Evolutionary conservation across 768 basidiomycete species (phyloP), one percentile per base, ranked within the genome.

Genomic region (Trametes cingulata): DNA sequence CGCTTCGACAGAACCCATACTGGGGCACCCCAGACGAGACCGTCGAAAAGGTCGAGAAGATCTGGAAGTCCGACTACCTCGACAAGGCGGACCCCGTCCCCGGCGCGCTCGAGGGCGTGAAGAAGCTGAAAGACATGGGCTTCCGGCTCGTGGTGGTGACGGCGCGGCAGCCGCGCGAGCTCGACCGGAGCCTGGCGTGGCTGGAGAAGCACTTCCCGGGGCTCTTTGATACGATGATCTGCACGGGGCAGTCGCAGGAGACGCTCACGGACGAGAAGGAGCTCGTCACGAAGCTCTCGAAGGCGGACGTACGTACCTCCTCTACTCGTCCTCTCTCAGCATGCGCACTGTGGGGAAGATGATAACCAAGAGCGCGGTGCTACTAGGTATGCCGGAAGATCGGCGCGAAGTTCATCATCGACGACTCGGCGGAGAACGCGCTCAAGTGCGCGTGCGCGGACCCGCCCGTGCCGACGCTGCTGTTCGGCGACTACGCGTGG

Each of bases 381-480:
- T 8, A 24, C 14, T 62, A 89, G 85, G 83, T 91, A 46, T 88
- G 90, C 68, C 74, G 81, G 35, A 77, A 82, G 59, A 73, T 92
- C 17, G 79, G 80, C 15, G 87, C 90, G 12, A 77, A 79, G 40
- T 69, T 91, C 39, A 75, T 93, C 52, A 85, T 93, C 58, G 91
- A 93, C 71, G 91, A 93, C 74, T 91, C 90, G 6, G 67, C 86
- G 41, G 91, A 93, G 72, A 92, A 93, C 71, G 88, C 87, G 37
- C 63, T 88, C 25, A 79, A 83, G 57, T 86, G 85, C 62, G 79
- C 77, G 0, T 77, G 72, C 5, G 76, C 80, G 35, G 65, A 70
- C 19, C 75, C 78, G n/a, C 79, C 82, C 1, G 82, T 81, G 14
- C 82, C 79, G 2, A 85, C 88, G 29, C 71, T 93, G 40, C 77